Percentiles rank a stretch among this genome's conserved stretches.
Conservation (phyloP, 2,329 filamentous ascomycete genomes). For the Fusarium tjaetaba region DNA sequence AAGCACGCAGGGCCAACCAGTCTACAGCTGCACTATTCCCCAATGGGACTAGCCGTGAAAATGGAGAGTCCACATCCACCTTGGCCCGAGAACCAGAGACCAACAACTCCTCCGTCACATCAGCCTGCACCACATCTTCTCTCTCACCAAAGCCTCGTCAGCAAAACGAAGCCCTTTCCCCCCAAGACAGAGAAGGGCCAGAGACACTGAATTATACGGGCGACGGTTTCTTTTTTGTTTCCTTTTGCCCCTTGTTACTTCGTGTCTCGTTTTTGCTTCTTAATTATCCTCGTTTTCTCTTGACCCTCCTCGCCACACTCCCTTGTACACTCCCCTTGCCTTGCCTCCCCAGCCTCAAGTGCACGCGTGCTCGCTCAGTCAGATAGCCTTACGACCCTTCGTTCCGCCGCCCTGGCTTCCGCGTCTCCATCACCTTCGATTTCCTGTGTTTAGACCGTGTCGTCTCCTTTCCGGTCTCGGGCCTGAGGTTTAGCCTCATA, state of each 20-base stretch:
- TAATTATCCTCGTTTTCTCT: background rate
- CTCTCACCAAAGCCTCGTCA: slow-evolving; percentile 40
- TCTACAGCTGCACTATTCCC: background rate
- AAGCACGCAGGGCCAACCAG: slow-evolving; percentile 9
- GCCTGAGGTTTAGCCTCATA: slow-evolving; percentile 18
- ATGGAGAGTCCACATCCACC: slow-evolving; percentile 25
- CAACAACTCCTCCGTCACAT: slow-evolving; percentile 39
- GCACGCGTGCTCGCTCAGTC: slow-evolving; percentile 17
- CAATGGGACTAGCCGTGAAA: background rate
- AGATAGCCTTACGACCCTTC: slow-evolving; percentile 14
- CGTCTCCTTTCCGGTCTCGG: slow-evolving; percentile 2
- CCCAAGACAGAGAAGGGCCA: background rate
- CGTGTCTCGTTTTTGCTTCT: slow-evolving; percentile 2
- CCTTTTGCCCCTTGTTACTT: background rate
- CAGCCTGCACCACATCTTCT: slow-evolving; percentile 38
- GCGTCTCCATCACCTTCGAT: slow-evolving; percentile 8
- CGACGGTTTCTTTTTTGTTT: background rate
- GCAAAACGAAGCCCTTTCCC: slow-evolving; percentile 17
- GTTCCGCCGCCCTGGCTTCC: slow-evolving; percentile 13
- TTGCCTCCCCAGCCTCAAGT: slow-evolving; percentile 19
- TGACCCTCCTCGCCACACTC: slow-evolving; percentile 13
- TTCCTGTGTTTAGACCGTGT: slow-evolving; percentile 7
- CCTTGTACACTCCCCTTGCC: slow-evolving; percentile 36
- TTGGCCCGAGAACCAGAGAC: slow-evolving; percentile 23
- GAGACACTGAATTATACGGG: slow-evolving; percentile 11